Conservation (phyloP, 2,329 filamentous ascomycete species). For the Rhynchosporium secalis region DNA sequence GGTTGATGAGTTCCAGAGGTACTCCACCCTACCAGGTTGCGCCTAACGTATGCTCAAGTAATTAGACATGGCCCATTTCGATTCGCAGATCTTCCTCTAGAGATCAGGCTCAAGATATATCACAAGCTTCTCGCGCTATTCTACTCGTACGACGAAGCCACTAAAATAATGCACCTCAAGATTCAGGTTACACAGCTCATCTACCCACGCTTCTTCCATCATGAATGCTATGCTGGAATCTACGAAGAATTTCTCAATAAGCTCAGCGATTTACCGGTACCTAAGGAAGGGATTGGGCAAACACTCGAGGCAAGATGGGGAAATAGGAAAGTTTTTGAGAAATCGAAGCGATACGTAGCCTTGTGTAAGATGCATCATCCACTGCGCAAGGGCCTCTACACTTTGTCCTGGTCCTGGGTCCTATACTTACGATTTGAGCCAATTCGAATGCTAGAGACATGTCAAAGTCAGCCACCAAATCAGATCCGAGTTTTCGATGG, state of each 20-base stretch:
- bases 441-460: background rate
- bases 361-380: background rate
- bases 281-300: background rate
- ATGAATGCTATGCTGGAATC: background rate
- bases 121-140: background rate
- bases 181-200: background rate
- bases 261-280: background rate
- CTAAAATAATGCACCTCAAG: background rate
- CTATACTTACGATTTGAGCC: background rate
- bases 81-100: background rate
- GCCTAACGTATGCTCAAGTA: background rate
- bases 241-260: background rate
- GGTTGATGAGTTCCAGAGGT: background rate
- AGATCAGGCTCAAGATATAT: background rate
- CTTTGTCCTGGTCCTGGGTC: background rate
- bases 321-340: background rate
- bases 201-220: background rate
- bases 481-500: background rate
- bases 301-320: background rate
- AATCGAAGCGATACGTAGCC: background rate
- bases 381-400: background rate
- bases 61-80: background rate
- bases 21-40: background rate
- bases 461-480: background rate
- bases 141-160: background rate